phyloP scores from a whole-genome alignment of 2,329 filamentous ascomycete genomes.

The Aspergillus neotritici region DNA sequence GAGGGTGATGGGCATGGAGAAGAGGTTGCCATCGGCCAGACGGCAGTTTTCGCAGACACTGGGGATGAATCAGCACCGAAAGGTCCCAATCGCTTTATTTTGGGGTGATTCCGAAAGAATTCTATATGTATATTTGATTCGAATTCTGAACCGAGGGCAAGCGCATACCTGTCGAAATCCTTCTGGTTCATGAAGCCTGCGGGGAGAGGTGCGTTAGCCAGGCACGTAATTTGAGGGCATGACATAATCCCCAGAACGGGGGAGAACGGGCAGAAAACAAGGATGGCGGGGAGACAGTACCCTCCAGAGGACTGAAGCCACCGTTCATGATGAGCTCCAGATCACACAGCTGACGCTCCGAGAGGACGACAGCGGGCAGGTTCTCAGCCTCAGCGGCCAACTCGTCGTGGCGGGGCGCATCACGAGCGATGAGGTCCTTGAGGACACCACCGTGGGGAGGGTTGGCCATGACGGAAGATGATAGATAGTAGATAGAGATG shows the following conservation, averaged over 20 bases:
- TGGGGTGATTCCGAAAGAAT: neutral
- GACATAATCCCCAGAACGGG: slow-evolving; percentile 5
- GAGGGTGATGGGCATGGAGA: slow-evolving; percentile 94
- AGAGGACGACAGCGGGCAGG: slow-evolving; percentile 76
- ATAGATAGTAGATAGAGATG: slow-evolving; percentile 7
- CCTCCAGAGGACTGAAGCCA: slow-evolving; percentile 95
- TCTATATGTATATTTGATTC: slow-evolving; percentile 4
- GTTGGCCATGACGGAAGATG: slow-evolving; percentile 42
- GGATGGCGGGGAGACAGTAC: slow-evolving; percentile 47
- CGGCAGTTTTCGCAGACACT: slow-evolving; percentile 87
- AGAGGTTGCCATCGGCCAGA: slow-evolving; percentile 81
- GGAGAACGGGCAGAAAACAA: neutral
- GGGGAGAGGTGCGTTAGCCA: slow-evolving; percentile 12
- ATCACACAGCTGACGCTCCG: slow-evolving; percentile 94
- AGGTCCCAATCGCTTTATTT: slow-evolving; percentile 1
- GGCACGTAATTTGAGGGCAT: slow-evolving; percentile 2
- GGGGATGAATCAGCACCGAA: slow-evolving; percentile 7
- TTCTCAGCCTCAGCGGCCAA: slow-evolving; percentile 78
- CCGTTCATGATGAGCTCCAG: slow-evolving; percentile 95
- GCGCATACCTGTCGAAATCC: slow-evolving; percentile 82
- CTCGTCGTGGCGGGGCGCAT: slow-evolving; percentile 74
- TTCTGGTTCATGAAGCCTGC: slow-evolving; percentile 93
- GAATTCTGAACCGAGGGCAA: neutral
- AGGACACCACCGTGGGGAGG: slow-evolving; percentile 82
- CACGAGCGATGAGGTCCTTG: slow-evolving; percentile 94